Conservation (phyloP, 306 rosid species). For the Medicago arabica region DNA sequence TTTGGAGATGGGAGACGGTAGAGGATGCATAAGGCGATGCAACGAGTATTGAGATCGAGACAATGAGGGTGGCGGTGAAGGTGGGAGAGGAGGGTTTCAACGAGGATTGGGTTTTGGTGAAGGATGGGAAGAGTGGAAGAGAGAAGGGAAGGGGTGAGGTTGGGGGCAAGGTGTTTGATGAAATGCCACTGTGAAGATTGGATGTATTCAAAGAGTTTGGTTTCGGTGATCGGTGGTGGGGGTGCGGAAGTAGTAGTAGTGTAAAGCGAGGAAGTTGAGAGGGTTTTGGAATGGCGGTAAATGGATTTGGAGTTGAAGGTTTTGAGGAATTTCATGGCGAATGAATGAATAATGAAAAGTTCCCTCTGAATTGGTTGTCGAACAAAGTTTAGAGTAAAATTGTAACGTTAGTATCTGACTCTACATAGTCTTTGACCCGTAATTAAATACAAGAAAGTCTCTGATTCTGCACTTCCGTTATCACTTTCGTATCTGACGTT, state of each 20-base stretch:
- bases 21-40: conserved; percentile 64
- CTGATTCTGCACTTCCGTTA: too few species aligned
- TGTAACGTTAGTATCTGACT: too few species aligned
- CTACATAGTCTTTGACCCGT: too few species aligned
- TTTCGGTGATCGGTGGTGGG: conserved; percentile 43
- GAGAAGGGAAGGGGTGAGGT: conserved; percentile 56
- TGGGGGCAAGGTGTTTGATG: conserved; percentile 63
- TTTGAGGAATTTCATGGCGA: not conserved
- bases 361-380: too few species aligned
- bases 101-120: conserved; percentile 55
- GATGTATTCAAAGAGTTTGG: conserved; percentile 47
- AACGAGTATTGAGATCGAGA: conserved; percentile 51
- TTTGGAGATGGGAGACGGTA: conserved; percentile 65
- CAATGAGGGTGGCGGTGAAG: conserved; percentile 39
- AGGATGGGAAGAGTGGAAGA: conserved; percentile 58
- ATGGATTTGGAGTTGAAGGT: not conserved
- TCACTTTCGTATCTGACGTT: too few species aligned
- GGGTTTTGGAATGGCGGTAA: not conserved
- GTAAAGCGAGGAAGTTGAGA: not conserved
- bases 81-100: conserved; percentile 52
- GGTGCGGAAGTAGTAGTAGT: not conserved
- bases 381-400: too few species aligned
- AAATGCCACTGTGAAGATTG: conserved; percentile 86
- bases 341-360: too few species aligned
- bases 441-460: too few species aligned